Base-by-base conservation (phyloP, 768 basidiomycete species). In the Pulveroboletus sp. region DNA sequence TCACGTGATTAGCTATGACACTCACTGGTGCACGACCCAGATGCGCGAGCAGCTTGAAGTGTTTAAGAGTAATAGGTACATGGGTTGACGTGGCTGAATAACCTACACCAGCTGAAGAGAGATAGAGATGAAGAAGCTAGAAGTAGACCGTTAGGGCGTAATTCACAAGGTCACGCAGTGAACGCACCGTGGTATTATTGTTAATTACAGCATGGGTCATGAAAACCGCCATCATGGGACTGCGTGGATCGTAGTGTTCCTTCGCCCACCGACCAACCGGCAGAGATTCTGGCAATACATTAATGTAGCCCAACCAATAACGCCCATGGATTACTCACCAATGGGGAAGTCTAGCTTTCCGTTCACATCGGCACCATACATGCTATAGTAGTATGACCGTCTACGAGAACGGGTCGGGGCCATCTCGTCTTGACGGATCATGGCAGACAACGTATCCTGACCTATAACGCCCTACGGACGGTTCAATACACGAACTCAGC, bases 191-290 rank as follows among this genome's bases (percentile, higher is more conserved):
- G 54, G 69, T 63, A 36, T 82, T 82, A 39, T 79, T 77, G 64
- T 90, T 90, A 49, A 86, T 71, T 36, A 89, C 71, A 31, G 85
- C 85, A 64, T 90, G 87, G 5, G 78, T 79, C 75, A 89, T 77
- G 65, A 85, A 86, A 21, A 79, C 67, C 27, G 87, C 84, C 28
- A 82, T 79, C 45, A 83, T 70, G 35, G 73, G 70, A 61, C 82
- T 82, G 46, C 66, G 74, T 32, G 75, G 55, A 18, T 82, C 83
- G 60, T 77, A 87, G 41, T 77, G 68, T 24, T 68, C 70, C 60
- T 76, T 81, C 24, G 78, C 71, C 84, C 83, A 89, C 52, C 66
- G 74, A 28, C 81, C 82, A 51, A 87, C 76, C 39, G 76, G 74
- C 15, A 78, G 36, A 43, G 75, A 69, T 59, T 85, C 83, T 89